Conservation (phyloP, 495 filamentous ascomycete genomes). For the Penicillium pulvis region DNA sequence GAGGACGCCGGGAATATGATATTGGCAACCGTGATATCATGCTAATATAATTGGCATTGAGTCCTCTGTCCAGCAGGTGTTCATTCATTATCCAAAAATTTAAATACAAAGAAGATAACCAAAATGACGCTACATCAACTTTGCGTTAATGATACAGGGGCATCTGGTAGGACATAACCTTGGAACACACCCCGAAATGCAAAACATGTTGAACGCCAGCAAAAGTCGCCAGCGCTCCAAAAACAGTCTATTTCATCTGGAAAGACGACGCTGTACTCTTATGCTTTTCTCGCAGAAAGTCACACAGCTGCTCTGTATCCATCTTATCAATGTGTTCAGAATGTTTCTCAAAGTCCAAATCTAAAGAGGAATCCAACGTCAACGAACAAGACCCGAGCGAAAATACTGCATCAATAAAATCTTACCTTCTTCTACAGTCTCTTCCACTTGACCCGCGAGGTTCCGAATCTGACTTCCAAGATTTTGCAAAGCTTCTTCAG, state of each 20-base stretch:
- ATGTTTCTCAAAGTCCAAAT: not conserved
- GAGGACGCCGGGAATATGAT: too few species aligned
- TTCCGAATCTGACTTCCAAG: not conserved
- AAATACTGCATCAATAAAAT: not conserved
- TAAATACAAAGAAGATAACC: not conserved
- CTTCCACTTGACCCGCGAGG: not conserved
- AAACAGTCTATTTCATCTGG: not conserved
- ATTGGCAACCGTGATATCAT: too few species aligned
- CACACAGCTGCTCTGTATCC: constrained; percentile 32
- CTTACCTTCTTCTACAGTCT: not conserved
- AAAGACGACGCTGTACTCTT: constrained; percentile 22
- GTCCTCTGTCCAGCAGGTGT: not conserved
- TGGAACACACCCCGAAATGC: not conserved
- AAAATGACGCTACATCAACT: not conserved
- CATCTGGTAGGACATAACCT: too few species aligned
- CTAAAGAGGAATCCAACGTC: not conserved
- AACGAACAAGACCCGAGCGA: not conserved
- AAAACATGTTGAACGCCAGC: not conserved
- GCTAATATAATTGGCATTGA: not conserved
- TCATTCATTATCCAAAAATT: not conserved
- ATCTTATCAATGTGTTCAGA: constrained; percentile 32
- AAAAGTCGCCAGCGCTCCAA: not conserved
- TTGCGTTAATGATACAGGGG: not conserved
- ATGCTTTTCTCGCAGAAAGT: constrained; percentile 36
- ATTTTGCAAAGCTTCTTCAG: constrained; percentile 1